These are phyloP conservation scores for Pyrenochaeta sp. DNA, from an alignment of 2,329 filamentous ascomycete species.

Conservation along the genomic window DNA sequence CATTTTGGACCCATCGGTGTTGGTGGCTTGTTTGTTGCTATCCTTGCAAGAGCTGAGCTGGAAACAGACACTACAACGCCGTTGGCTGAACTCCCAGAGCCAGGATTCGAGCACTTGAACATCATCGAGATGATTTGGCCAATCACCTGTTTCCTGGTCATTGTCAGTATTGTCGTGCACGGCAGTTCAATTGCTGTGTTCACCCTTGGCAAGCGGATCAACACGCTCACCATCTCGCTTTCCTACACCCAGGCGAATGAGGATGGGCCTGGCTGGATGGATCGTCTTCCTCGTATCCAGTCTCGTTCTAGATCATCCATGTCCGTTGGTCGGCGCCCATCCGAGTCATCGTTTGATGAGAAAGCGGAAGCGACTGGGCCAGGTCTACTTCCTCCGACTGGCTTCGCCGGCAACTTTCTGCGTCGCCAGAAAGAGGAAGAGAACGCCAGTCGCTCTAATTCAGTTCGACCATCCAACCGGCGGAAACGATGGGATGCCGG, in stretches of 20 bases:
- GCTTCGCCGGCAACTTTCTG: conserved; percentile 78
- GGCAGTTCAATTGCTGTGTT: conserved; percentile 99
- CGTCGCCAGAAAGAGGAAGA: conserved; percentile 83
- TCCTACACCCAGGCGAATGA: conserved; percentile 93
- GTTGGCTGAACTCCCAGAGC: conserved; percentile 67
- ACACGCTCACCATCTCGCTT: conserved; percentile 92
- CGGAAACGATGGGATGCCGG: conserved; percentile 75
- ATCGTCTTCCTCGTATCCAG: conserved; percentile 80
- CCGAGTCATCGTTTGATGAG: conserved; percentile 66
- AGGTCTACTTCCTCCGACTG: conserved; percentile 75
- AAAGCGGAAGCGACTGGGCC: conserved; percentile 67
- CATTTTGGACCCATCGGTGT: conserved; percentile 98
- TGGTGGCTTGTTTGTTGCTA: conserved; percentile 93
- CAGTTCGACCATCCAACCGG: conserved; percentile 62
- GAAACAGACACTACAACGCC: conserved; percentile 81
- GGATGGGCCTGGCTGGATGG: conserved; percentile 93
- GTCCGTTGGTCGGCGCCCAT: conserved; percentile 70
- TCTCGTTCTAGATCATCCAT: conserved; percentile 83
- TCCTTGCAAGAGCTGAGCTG: conserved; percentile 90
- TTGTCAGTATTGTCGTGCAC: conserved; percentile 92
- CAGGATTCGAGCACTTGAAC: conserved; percentile 68
- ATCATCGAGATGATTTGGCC: conserved; percentile 93
- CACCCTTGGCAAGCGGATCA: conserved; percentile 96
- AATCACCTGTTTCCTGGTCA: conserved; percentile 91
- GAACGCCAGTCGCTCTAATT: conserved; percentile 64